Evolutionary conservation across 805 yeast genomes (phyloP), one percentile per base, ranked within the genome.

Genomic region (Monosporozyma yasuniensis): DNA sequence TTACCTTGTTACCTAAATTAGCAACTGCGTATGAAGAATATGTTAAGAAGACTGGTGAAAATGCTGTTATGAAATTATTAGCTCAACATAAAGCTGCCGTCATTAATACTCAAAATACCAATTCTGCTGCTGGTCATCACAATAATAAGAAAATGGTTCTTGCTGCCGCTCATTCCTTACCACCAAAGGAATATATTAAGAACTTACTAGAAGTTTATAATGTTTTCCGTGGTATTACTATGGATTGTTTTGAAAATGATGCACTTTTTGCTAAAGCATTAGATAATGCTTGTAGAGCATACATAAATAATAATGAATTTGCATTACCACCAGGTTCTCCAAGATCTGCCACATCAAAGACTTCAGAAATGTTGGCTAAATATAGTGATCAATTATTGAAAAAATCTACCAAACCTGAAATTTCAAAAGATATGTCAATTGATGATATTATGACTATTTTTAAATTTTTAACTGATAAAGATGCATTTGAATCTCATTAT

Each of bases 401-500:
- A 63, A 84, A 83, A 63, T 77, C 81, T n/a, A 76, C 80, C 44
- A 84, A 83, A 62, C 85, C 81, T 51, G 90, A 84, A 54, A 73
- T 77, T 14, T 71, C 77, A n/a, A 71, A 73, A 52, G 91, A 84
- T 61, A 80, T 90, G 82, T 80, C 81, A 48, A 80, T 85, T 44
- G 90, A 85, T 57, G 93, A 90, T 61, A 78, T 93, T 59, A 87
- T 91, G 86, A 78, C 83, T 14, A 75, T 93, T 25, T 87, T 93
- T 74, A 83, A 83, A 61, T 91, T 86, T 64, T 76, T 95, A 51
- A 89, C 87, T 42, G 98, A 93, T 65, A 90, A 89, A 66, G 98
- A 95, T 71, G 87, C 93, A 41, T 95, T 93, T 69, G 98, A 93
- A 70, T 84, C 83, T 53, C 85, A 87, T 71, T 93, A 93, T 68